Conservation (phyloP, 768 basidiomycete genomes). For the Pluteus cervinus region DNA sequence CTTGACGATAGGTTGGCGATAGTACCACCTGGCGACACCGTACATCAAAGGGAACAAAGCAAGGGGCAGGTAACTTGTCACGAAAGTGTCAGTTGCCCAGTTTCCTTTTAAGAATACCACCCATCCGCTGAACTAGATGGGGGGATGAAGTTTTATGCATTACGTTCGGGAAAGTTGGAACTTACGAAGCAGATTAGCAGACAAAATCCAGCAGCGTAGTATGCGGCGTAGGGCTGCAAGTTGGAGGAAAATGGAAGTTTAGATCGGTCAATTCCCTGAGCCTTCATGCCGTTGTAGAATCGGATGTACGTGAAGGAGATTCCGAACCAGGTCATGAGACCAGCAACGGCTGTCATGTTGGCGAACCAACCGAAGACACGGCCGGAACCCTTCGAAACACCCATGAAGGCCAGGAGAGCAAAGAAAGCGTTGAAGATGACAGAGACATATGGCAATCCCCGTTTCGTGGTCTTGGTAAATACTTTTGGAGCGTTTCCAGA, state of each 20-base stretch:
- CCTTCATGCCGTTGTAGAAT: slow-evolving; percentile 79
- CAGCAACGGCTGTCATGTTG: slow-evolving; percentile 64
- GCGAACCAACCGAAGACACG: slow-evolving; percentile 77
- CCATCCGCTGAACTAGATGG: slow-evolving; percentile 37
- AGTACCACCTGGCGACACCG: slow-evolving; percentile 47
- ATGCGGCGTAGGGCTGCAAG: slow-evolving; percentile 73
- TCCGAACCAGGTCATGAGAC: slow-evolving; percentile 79
- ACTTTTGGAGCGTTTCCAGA: slow-evolving; percentile 79
- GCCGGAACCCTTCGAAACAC: slow-evolving; percentile 55
- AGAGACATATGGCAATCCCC: slow-evolving; percentile 73
- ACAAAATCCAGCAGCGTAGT: slow-evolving; percentile 38
- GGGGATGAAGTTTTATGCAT: background rate
- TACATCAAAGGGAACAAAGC: slow-evolving; percentile 75
- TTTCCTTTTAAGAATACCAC: slow-evolving; percentile 31
- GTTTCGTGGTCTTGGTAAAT: slow-evolving; percentile 62
- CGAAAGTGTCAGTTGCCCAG: slow-evolving; percentile 57
- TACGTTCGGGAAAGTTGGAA: slow-evolving; percentile 4
- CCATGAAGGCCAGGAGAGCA: slow-evolving; percentile 78
- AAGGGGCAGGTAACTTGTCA: slow-evolving; percentile 78
- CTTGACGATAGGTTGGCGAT: slow-evolving; percentile 37
- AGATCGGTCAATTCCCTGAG: slow-evolving; percentile 68
- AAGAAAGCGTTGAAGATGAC: slow-evolving; percentile 67
- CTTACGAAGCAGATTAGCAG: slow-evolving; percentile 59
- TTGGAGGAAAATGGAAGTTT: slow-evolving; percentile 64
- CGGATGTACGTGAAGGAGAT: slow-evolving; percentile 75